Base-by-base conservation (phyloP, 176 grass and related monocot species). In the Pharus latifolius region DNA sequence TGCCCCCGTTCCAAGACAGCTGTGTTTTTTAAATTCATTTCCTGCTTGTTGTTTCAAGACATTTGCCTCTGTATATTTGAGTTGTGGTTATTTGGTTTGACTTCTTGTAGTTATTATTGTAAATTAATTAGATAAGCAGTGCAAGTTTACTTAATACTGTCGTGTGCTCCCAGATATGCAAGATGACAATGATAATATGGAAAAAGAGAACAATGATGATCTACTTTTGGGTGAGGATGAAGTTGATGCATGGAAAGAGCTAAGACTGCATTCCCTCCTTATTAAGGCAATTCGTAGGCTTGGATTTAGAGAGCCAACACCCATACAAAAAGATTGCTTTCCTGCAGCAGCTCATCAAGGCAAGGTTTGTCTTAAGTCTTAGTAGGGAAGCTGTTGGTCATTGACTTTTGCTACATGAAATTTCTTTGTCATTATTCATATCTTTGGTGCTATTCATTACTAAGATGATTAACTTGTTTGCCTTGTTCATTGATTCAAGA, bases 331-430 rank as follows among this genome's bases (percentile, higher is more conserved):
- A 73, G 80, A 76, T 60, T 92, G 85, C 67, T 87, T 96, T 84
- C 92, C 88, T 56, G 79, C 82, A 65, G 88, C 88, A 69, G 88
- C 88, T 63, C 92, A 92, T 82, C 92, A 92, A 73, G 92, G 92
- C 62, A 96, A 96, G 92, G 92, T 96, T 84, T 56, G 75, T 81
- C 27, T n/a, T 46, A 32, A 46, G 27, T 78, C 42, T 62, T 60
- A 60, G 11, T n/a, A 13, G 7, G 17, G 13, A 9, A 31, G 22
- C 16, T 30, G 25, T 74, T 76, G 42, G 13, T 12, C 60, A 51
- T 22, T 42, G 46, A 13, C 16, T 63, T 81, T 60, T 56, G 33
- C 7, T 29, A 65, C 24, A 38, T 45, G 20, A 63, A 56, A 41
- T 37, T 57, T 42, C 2, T 18, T 47, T 74, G 49, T 20, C 55